Evolutionary conservation across 352 stramenopile genomes (phyloP).

Genomic region (Pythium aristosporum): DNA sequence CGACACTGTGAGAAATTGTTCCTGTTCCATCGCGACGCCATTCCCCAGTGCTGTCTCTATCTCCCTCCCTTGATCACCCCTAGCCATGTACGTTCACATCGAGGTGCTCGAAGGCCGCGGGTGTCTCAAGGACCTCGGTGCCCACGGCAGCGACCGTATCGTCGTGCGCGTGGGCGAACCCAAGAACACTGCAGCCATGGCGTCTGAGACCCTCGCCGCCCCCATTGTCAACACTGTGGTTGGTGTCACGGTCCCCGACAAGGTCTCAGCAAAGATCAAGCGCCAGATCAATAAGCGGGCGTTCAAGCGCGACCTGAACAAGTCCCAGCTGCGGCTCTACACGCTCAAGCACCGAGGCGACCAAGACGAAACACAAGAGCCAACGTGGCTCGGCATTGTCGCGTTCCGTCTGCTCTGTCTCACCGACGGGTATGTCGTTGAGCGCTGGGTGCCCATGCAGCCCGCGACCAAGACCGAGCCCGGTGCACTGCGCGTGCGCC

Average conservation of each 20-base stretch:
- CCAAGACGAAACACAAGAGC: background rate
- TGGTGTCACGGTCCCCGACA: conserved; percentile 5
- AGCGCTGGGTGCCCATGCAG: conserved; percentile 26
- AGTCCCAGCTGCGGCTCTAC: conserved; percentile 26
- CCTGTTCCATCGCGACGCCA: no score
- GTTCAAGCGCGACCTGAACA: conserved; percentile 12
- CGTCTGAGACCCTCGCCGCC: background rate
- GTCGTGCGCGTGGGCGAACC: conserved; percentile 20
- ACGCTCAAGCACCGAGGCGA: conserved; percentile 12
- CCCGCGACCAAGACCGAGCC: conserved; percentile 19
- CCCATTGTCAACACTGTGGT: background rate
- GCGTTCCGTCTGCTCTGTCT: conserved; percentile 14
- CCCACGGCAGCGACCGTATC: no score
- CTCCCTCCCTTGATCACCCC: no score
- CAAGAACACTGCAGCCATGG: conserved; percentile 6
- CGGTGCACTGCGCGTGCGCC: conserved; percentile 17
- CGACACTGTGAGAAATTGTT: no score
- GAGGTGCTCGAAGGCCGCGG: conserved; percentile 24
- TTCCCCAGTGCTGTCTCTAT: no score
- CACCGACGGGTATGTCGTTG: conserved; percentile 16
- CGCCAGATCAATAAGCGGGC: conserved; percentile 18
- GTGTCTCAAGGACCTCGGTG: conserved; percentile 12
- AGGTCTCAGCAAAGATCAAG: conserved; percentile 18
- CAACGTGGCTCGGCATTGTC: conserved; percentile 8
- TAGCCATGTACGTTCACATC: conserved; percentile 26